These are phyloP conservation scores for Ascochyta pisi DNA, from an alignment of 2,329 filamentous ascomycete genomes.

Conservation along the genomic window DNA sequence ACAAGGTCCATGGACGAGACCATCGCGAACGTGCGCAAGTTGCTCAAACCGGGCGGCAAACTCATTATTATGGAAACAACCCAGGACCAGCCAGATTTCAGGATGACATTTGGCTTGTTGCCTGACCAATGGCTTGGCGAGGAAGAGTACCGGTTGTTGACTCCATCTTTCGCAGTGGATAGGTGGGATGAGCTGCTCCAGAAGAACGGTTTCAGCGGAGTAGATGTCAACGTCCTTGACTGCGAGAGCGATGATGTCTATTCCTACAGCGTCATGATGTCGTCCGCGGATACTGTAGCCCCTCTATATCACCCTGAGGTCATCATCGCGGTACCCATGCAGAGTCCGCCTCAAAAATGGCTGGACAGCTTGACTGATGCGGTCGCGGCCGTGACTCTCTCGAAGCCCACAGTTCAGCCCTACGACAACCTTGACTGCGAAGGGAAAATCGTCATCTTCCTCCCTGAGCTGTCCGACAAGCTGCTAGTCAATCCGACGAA, in stretches of 20 bases:
- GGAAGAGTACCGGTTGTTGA: slow-evolving; percentile 2
- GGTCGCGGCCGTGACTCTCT: background rate
- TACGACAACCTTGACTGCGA: slow-evolving; percentile 6
- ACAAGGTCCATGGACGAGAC: slow-evolving; percentile 29
- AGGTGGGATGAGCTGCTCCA: slow-evolving; percentile 5
- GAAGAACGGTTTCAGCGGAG: slow-evolving; percentile 3
- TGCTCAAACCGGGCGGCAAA: slow-evolving; percentile 53
- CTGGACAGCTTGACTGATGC: background rate
- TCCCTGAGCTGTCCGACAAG: background rate
- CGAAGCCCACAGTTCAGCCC: background rate
- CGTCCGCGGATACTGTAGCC: background rate
- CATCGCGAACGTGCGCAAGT: slow-evolving; percentile 29
- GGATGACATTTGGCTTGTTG: slow-evolving; percentile 32
- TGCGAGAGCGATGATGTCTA: slow-evolving; percentile 7
- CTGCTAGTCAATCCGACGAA: slow-evolving; percentile 1
- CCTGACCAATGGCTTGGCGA: slow-evolving; percentile 33
- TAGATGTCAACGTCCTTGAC: slow-evolving; percentile 10
- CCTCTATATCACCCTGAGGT: slow-evolving; percentile 1
- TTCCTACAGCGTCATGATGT: slow-evolving; percentile 13
- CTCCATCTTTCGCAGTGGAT: background rate
- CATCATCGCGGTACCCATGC: background rate
- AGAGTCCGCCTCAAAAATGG: too few relatives aligned
- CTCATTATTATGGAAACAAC: slow-evolving; percentile 54
- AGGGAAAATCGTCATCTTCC: slow-evolving; percentile 6
- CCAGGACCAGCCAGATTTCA: slow-evolving; percentile 16